phyloP scores from a whole-genome alignment of 305 asterid genomes.

The Plantago lanceolata region DNA sequence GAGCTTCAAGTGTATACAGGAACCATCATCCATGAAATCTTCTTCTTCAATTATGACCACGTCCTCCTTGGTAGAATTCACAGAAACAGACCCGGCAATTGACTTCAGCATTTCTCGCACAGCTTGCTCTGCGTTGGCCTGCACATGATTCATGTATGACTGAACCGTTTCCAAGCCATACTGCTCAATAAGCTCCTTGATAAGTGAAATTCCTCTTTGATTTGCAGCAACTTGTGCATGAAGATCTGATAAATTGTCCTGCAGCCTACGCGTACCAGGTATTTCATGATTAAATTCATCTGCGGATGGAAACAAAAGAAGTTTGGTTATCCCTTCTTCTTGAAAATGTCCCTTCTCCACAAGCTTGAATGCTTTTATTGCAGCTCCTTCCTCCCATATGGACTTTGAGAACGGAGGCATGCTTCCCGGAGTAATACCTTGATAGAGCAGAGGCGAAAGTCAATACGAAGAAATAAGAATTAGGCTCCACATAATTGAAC shows the following conservation, averaged over 20 bases:
- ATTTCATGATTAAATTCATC: constrained; percentile 47
- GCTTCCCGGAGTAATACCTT: constrained; percentile 82
- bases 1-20: constrained; percentile 71
- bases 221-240: constrained; percentile 96
- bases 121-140: constrained; percentile 86
- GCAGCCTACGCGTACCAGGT: constrained; percentile 90
- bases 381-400: constrained; percentile 97
- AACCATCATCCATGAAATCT: constrained; percentile 96
- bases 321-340: constrained; percentile 75
- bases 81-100: constrained; percentile 50
- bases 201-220: constrained; percentile 86
- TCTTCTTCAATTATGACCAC: constrained; percentile 69
- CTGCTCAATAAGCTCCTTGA: constrained; percentile 89
- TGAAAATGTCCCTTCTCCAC: constrained; percentile 78
- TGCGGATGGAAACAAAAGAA: constrained; percentile 56
- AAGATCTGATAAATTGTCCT: constrained; percentile 88
- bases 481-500: neutral
- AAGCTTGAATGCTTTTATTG: constrained; percentile 90
- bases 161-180: constrained; percentile 78
- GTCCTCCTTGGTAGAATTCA: constrained; percentile 32
- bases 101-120: constrained; percentile 94
- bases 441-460: constrained; percentile 2
- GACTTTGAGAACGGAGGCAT: constrained; percentile 97
- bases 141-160: constrained; percentile 87
- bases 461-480: neutral